Evolutionary conservation across 352 stramenopile genomes (phyloP).

Genomic region (Globisporangium splendens): DNA sequence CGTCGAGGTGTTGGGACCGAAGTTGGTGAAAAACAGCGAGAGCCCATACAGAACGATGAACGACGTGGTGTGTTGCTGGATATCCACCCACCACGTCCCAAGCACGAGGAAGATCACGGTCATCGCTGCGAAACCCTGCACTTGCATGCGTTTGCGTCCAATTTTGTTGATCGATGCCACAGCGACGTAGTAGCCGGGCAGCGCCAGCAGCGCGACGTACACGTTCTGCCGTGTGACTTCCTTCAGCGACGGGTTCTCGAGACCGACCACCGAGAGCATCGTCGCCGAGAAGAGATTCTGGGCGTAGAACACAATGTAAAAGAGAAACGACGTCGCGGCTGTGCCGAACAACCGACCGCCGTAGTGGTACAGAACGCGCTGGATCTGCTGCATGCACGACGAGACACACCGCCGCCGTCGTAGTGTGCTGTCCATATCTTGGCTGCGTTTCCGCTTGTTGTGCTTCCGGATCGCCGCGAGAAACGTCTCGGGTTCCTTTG

Average conservation of each 20-base stretch:
- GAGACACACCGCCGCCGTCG: not conserved
- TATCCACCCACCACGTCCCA: constrained; percentile 51
- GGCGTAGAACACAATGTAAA: constrained; percentile 82
- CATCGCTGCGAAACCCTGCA: constrained; percentile 72
- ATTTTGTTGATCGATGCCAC: constrained; percentile 70
- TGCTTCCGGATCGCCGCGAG: constrained; percentile 9
- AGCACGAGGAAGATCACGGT: constrained; percentile 59
- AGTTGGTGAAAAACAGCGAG: constrained; percentile 82
- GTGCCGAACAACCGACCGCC: constrained; percentile 54
- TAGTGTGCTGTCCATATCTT: not conserved
- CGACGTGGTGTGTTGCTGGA: constrained; percentile 39
- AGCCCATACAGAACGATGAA: constrained; percentile 79
- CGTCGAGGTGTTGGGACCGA: constrained; percentile 83
- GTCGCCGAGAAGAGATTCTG: constrained; percentile 77
- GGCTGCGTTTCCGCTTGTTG: constrained; percentile 12
- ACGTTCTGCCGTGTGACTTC: constrained; percentile 55
- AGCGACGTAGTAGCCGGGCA: constrained; percentile 81
- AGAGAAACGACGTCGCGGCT: constrained; percentile 81
- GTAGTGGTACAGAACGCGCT: constrained; percentile 55
- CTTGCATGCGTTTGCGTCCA: constrained; percentile 67
- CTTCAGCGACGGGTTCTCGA: constrained; percentile 43
- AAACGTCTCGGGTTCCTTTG: constrained; percentile 54
- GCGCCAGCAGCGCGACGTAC: constrained; percentile 55
- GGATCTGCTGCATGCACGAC: constrained; percentile 12
- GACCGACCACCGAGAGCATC: constrained; percentile 56